phyloP scores from a whole-genome alignment of 495 filamentous ascomycete species.

The Beverwykella pulmonaria region DNA sequence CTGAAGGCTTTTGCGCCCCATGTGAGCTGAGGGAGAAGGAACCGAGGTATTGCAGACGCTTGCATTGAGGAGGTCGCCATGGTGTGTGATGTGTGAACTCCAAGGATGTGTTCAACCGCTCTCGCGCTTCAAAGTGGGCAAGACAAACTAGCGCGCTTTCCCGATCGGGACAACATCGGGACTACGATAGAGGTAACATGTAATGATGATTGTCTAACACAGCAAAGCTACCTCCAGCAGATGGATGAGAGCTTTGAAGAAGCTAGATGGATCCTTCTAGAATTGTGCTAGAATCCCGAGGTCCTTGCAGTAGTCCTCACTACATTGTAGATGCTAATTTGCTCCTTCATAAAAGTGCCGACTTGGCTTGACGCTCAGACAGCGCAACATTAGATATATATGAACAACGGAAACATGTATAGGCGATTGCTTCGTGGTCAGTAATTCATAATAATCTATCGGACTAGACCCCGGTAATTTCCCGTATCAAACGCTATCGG shows the following conservation, averaged over 20 bases:
- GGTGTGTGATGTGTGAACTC: not conserved
- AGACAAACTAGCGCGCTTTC: no score
- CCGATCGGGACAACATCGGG: no score
- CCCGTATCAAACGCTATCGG: not conserved
- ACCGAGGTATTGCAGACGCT: conserved; percentile 30
- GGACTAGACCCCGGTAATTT: not conserved
- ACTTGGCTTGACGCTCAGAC: not conserved
- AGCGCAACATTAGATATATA: no score
- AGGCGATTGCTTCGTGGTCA: not conserved
- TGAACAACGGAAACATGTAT: not conserved
- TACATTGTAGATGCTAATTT: no score
- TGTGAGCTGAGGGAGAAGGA: conserved; percentile 32
- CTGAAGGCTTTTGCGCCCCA: conserved; percentile 8
- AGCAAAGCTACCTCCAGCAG: no score
- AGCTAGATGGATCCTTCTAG: no score
- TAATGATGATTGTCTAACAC: no score
- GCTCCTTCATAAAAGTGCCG: no score
- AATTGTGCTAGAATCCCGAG: no score
- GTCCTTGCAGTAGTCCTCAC: no score
- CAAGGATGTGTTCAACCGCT: not conserved
- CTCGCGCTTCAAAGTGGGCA: not conserved
- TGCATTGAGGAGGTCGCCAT: conserved; percentile 25
- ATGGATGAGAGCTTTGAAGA: no score
- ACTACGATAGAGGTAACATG: no score
- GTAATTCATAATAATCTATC: not conserved